phyloP scores from a whole-genome alignment of 2,329 filamentous ascomycete genomes.

The Colletotrichum sojae region DNA sequence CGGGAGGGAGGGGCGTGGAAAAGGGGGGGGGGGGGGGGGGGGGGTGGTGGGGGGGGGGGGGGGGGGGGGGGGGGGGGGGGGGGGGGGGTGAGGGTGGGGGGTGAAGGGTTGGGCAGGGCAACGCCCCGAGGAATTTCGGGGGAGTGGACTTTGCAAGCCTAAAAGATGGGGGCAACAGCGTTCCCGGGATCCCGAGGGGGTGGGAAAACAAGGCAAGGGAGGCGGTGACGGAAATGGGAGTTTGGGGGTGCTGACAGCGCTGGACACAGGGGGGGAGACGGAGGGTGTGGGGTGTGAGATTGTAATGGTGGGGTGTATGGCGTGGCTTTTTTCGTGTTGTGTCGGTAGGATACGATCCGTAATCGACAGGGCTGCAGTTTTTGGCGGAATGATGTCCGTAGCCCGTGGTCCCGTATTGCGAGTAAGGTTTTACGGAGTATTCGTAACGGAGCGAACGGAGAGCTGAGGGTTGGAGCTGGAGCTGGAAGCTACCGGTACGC shows the following conservation, averaged over 20 bases:
- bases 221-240: constrained; percentile 38
- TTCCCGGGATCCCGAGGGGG: constrained; percentile 38
- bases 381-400: constrained; percentile 33
- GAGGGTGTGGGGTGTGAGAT: constrained; percentile 21
- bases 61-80: too few relatives aligned
- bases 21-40: too few relatives aligned
- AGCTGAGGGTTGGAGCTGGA: too few relatives aligned
- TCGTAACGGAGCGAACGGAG: background rate
- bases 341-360: constrained; percentile 6
- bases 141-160: constrained; percentile 36
- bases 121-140: constrained; percentile 40
- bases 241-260: constrained; percentile 24
- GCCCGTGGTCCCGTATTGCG: constrained; percentile 2
- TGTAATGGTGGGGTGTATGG: constrained; percentile 10
- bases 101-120: constrained; percentile 33
- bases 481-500: too few relatives aligned
- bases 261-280: background rate
- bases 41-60: too few relatives aligned
- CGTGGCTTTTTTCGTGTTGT: background rate
- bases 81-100: too few relatives aligned
- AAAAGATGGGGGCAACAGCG: constrained; percentile 38
- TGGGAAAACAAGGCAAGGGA: constrained; percentile 41
- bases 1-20: constrained; percentile 27
- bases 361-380: constrained; percentile 21
- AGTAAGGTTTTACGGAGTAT: too few relatives aligned